Evolutionary conservation across 148 eudicot genomes (phyloP), one percentile per base, ranked within the genome.

Genomic region (Amaranthus cruentus): DNA sequence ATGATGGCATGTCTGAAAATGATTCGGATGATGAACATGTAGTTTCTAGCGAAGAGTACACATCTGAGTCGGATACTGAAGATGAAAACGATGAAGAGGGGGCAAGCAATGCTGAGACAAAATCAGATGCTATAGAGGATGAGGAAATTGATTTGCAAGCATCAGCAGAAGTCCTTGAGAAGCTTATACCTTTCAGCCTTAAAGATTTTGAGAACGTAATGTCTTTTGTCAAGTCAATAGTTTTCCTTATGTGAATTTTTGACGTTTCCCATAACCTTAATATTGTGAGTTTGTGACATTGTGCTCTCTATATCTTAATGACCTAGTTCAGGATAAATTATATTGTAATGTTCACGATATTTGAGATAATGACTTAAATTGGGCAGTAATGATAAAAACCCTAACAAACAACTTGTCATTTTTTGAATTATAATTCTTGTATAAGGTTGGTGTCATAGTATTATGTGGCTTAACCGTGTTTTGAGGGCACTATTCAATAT

Each of bases 161-260:
- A 54, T 79, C 97, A 47, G 96, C 87, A 75, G 96, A 91, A 82
- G 97, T 89, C 71, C 84, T 95, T 68, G 88, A 85, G 82, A 90
- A 88, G 77, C 96, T 90, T 62, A 83, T 88, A 46, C 97, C 97
- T 18, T 86, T 76, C 79, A 80, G 81, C 70, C 87, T 88, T 64
- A 96, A 94, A 72, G 97, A 90, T 44, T 88, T 95, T 86, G 92
- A 85, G 81, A 95, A 95, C 92, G 98, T 95, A 76, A 62, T 63
- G 43, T 50, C 55, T n/a, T 28, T 57, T 59, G 18, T 67, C 18
- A 47, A 56, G 55, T 51, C 48, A 11, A 15, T 55, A 48, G 7
- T 18, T 62, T 56, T 18, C 15, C 12, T 38, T 4, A 5, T 64
- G 21, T 3, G 0, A 46, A 11, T 44, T 64, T 11, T 42, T 28